phyloP scores from a whole-genome alignment of 768 basidiomycete genomes.

The Auricularia cornea region DNA sequence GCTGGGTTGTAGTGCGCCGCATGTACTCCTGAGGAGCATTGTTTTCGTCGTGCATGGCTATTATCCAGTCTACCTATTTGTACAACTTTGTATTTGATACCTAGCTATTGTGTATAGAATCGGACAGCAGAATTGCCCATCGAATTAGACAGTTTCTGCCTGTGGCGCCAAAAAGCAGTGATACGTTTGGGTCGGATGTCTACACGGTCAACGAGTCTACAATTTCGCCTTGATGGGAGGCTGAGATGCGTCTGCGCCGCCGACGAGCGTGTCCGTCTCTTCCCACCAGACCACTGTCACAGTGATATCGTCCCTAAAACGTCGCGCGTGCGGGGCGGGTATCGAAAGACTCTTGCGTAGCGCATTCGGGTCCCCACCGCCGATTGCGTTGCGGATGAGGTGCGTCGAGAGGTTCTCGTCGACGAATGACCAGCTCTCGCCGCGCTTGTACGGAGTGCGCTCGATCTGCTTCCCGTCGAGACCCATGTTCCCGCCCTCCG shows the following conservation, averaged over 20 bases:
- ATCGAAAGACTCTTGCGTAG: constrained; percentile 67
- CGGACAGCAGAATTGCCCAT: no score
- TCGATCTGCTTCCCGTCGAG: constrained; percentile 56
- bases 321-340: constrained; percentile 67
- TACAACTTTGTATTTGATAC: no score
- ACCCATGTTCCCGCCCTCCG: constrained; percentile 39
- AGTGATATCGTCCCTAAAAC: constrained; percentile 77
- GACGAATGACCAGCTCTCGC: constrained; percentile 64
- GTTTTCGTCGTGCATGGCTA: no score
- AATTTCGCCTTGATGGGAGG: background rate
- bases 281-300: constrained; percentile 86
- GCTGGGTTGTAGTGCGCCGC: background rate
- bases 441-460: constrained; percentile 14
- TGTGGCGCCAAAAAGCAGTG: no score
- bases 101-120: no score
- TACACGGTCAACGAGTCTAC: background rate
- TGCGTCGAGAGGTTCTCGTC: constrained; percentile 76
- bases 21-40: no score
- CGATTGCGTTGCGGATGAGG: constrained; percentile 85
- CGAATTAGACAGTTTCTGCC: no score
- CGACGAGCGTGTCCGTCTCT: constrained; percentile 24
- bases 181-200: no score
- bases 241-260: background rate
- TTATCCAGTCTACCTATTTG: no score
- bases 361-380: constrained; percentile 58